phyloP scores from a whole-genome alignment of 192 early-diverging fungal species.

The Umbelopsis vinacea region DNA sequence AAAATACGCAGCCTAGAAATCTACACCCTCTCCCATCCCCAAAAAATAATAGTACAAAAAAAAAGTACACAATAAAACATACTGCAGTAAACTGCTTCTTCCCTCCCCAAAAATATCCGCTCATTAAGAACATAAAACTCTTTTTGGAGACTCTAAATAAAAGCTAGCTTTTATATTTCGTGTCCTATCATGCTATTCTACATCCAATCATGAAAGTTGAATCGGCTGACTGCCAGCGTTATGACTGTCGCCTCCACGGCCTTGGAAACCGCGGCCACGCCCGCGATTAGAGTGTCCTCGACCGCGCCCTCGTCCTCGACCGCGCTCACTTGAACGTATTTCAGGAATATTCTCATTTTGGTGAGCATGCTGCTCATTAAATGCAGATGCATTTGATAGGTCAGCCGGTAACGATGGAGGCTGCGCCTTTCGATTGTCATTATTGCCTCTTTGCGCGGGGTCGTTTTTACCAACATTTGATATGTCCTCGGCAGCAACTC shows the following conservation, averaged over 20 bases:
- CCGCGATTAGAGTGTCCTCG: slow-evolving; percentile 2
- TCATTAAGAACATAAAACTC: too few relatives aligned
- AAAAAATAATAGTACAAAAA: background rate
- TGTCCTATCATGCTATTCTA: background rate
- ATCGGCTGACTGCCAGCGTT: background rate
- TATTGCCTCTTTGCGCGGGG: background rate
- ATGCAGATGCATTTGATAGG: background rate
- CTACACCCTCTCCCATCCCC: background rate
- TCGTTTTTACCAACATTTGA: background rate
- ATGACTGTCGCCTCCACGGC: background rate
- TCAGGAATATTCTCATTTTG: background rate
- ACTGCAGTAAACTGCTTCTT: too few relatives aligned
- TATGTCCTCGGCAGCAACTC: background rate
- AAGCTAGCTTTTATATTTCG: too few relatives aligned
- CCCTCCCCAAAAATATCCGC: too few relatives aligned
- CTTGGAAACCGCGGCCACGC: slow-evolving; percentile 2
- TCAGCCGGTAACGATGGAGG: background rate
- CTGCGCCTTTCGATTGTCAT: background rate
- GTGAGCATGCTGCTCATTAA: background rate
- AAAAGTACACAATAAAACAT: too few relatives aligned
- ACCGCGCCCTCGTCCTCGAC: slow-evolving; percentile 25
- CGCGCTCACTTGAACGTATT: slow-evolving; percentile 4
- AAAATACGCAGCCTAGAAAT: slow-evolving; percentile 2
- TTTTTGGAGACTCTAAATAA: too few relatives aligned
- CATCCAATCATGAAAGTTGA: background rate